These are phyloP conservation scores for Phytomonas sp. DNA, from an alignment of 208 protist species.

Conservation along the genomic window DNA sequence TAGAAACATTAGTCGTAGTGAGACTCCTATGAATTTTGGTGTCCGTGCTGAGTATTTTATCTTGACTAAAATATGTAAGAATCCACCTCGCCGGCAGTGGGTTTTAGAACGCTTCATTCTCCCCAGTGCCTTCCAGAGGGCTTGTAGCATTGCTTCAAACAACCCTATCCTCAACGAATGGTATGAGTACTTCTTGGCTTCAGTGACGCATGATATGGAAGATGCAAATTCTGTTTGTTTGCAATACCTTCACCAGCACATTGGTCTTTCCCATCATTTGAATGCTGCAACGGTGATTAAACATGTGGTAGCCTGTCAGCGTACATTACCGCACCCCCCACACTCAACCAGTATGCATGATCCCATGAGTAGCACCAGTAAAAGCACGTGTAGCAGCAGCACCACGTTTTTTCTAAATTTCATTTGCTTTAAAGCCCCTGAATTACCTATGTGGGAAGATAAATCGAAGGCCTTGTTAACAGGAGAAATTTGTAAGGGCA, in stretches of 20 bases:
- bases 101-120: conserved; percentile 5
- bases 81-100: conserved; percentile 2
- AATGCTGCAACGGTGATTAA: conserved; percentile 3
- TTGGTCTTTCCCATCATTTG: conserved; percentile 2
- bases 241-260: not conserved
- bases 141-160: not conserved
- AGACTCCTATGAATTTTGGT: not conserved
- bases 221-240: not conserved
- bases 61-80: conserved; percentile 1
- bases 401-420: conserved; percentile 10
- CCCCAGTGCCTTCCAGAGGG: not conserved
- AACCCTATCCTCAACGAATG: conserved; percentile 4
- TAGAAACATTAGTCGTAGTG: not conserved
- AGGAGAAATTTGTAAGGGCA: conserved; percentile 12
- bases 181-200: conserved; percentile 6
- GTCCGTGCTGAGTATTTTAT: conserved; percentile 7
- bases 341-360: not conserved
- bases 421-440: conserved; percentile 17
- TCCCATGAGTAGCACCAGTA: not conserved
- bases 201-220: not conserved
- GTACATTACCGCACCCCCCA: not conserved
- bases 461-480: conserved; percentile 19
- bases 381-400: not conserved
- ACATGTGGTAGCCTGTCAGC: conserved; percentile 9
- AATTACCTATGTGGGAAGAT: conserved; percentile 22